These are phyloP conservation scores for Russula griseocarnosa DNA, from an alignment of 768 basidiomycete species.

Conservation along the genomic window DNA sequence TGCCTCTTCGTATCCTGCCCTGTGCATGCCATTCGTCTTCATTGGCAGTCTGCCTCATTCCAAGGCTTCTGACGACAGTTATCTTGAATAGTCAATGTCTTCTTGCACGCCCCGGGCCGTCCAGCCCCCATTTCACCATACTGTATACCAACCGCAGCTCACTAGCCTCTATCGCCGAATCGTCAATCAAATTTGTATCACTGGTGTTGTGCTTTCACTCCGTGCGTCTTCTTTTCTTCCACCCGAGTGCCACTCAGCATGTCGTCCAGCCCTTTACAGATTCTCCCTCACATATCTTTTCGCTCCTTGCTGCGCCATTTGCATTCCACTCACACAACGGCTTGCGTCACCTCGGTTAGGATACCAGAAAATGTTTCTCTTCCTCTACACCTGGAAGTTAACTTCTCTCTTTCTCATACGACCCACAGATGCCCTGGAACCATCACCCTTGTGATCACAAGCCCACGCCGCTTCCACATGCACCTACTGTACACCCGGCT, in stretches of 20 bases:
- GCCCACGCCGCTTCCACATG: too few species aligned
- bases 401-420: too few species aligned
- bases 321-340: conserved; percentile 91
- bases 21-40: too few species aligned
- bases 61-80: too few species aligned
- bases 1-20: too few species aligned
- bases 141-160: conserved; percentile 93
- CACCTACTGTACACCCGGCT: too few species aligned
- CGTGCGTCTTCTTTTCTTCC: conserved; percentile 46
- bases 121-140: conserved; percentile 92
- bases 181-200: too few species aligned
- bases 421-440: too few species aligned
- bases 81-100: conserved; percentile 88
- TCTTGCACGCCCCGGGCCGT: conserved; percentile 83
- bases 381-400: conserved; percentile 8
- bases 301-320: conserved; percentile 86
- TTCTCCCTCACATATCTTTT: conserved; percentile 83
- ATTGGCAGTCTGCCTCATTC: too few species aligned
- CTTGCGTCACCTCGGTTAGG: conserved; percentile 87
- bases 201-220: conserved; percentile 74
- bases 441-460: too few species aligned
- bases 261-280: conserved; percentile 70
- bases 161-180: conserved; percentile 82
- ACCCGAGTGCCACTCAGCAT: background rate
- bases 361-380: conserved; percentile 77